Percentiles rank a stretch among this genome's conserved stretches.
Conservation (phyloP, 1,284 basidiomycete genomes). For the Trichosporon asahii region DNA sequence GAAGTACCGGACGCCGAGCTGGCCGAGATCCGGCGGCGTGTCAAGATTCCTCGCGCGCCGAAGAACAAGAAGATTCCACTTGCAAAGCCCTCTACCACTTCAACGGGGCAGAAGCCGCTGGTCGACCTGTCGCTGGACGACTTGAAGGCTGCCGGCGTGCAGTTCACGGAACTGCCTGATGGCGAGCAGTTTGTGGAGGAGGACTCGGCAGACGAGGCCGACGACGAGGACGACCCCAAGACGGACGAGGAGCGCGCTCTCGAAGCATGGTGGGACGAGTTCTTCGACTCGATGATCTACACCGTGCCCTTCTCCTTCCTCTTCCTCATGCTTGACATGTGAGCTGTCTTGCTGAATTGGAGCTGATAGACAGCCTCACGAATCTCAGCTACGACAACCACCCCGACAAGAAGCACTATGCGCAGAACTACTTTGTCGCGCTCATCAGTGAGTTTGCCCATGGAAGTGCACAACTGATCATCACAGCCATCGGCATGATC, state of each 20-base stretch:
- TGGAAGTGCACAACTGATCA: background rate
- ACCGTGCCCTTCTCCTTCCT: constrained; percentile 49
- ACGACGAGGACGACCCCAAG: constrained; percentile 7
- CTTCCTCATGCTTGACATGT: constrained; percentile 49
- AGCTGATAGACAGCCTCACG: constrained; percentile 16
- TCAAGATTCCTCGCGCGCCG: background rate
- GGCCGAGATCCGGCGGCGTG: background rate
- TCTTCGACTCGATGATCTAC: constrained; percentile 46
- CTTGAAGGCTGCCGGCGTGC: constrained; percentile 23
- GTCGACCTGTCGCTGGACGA: constrained; percentile 21
- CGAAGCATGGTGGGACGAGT: constrained; percentile 42
- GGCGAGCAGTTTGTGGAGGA: constrained; percentile 1
- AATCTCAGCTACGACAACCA: constrained; percentile 22
- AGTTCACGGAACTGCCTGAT: constrained; percentile 14
- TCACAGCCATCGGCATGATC: constrained; percentile 38
- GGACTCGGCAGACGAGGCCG: constrained; percentile 12
- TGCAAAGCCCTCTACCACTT: background rate
- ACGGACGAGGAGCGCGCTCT: constrained; percentile 13
- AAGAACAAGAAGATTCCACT: constrained; percentile 3
- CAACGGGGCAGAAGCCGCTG: constrained; percentile 16
- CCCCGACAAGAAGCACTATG: constrained; percentile 13
- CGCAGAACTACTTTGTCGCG: constrained; percentile 22
- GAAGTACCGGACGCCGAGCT: constrained; percentile 1
- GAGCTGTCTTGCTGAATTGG: constrained; percentile 20
- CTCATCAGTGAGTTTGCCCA: constrained; percentile 13